phyloP scores from a whole-genome alignment of 768 basidiomycete genomes.

The Rhizopogon rudus region DNA sequence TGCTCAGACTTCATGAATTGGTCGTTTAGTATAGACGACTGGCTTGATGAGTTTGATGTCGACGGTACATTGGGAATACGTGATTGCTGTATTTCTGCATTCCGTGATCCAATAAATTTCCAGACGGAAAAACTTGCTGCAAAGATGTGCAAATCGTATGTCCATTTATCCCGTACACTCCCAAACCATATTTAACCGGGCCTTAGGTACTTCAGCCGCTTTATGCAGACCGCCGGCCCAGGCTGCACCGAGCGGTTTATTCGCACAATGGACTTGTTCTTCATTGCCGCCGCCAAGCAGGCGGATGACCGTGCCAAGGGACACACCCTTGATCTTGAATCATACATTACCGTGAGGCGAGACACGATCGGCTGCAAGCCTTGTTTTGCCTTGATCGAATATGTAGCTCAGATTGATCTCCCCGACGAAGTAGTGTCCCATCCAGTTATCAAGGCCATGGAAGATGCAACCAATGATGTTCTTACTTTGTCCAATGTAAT shows the following conservation, averaged over 20 bases:
- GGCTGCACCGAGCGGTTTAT: constrained; percentile 39
- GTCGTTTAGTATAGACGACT: constrained; percentile 38
- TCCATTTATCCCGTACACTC: background rate
- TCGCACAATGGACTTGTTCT: constrained; percentile 36
- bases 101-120: constrained; percentile 23
- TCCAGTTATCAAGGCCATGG: constrained; percentile 40
- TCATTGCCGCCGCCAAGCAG: constrained; percentile 36
- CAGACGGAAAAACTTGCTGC: constrained; percentile 25
- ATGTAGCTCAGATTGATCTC: constrained; percentile 44
- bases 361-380: constrained; percentile 51
- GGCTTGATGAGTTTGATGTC: constrained; percentile 35
- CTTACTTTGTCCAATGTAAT: constrained; percentile 44
- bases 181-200: background rate
- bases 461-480: constrained; percentile 46
- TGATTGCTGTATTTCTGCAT: constrained; percentile 23
- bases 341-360: constrained; percentile 48
- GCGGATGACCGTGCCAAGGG: constrained; percentile 36
- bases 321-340: constrained; percentile 40
- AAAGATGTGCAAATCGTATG: constrained; percentile 30
- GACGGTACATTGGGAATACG: constrained; percentile 26
- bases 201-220: constrained; percentile 33
- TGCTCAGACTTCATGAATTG: constrained; percentile 63
- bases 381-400: constrained; percentile 50
- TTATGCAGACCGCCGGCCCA: constrained; percentile 31
- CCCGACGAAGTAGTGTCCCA: constrained; percentile 52